Percentiles rank a stretch among this genome's conserved stretches.
phyloP scores from a whole-genome alignment of 2,329 filamentous ascomycete species.

The Rhynchosporium graminicola region DNA sequence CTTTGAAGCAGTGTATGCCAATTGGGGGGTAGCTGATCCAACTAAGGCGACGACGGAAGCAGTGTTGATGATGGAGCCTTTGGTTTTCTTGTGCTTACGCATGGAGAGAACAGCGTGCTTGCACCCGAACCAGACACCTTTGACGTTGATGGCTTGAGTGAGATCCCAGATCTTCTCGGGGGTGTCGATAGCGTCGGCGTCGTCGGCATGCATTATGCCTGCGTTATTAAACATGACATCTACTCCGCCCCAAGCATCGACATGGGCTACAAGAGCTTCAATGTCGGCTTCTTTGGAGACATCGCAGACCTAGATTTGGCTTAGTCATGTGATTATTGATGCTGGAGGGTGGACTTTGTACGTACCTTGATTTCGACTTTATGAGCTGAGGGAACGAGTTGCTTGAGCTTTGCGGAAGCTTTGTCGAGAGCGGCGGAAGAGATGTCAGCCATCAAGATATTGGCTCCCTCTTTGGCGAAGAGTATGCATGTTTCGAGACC shows the following conservation, averaged over 20 bases:
- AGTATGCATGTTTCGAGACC: conserved; percentile 74
- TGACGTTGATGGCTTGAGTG: conserved; percentile 75
- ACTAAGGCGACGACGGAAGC: conserved; percentile 73
- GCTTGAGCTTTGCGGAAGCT: conserved; percentile 59
- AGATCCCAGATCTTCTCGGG: conserved; percentile 76
- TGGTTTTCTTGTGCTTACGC: conserved; percentile 65
- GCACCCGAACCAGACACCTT: conserved; percentile 76
- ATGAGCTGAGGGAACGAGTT: conserved; percentile 53
- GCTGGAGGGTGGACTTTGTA: neutral
- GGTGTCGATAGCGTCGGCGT: conserved; percentile 65
- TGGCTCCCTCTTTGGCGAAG: conserved; percentile 70
- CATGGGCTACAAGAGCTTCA: conserved; percentile 57
- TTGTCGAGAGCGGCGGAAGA: conserved; percentile 64
- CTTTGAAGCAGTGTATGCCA: conserved; percentile 77
- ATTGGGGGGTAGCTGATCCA: conserved; percentile 69
- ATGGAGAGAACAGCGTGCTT: conserved; percentile 72
- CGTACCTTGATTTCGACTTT: conserved; percentile 50
- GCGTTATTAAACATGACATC: conserved; percentile 82
- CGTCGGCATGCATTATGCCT: conserved; percentile 73
- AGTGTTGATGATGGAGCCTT: conserved; percentile 72
- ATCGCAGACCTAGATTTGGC: conserved; percentile 51
- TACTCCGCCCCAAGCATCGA: conserved; percentile 69
- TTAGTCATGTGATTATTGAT: conserved; percentile 16
- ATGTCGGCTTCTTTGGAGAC: conserved; percentile 70
- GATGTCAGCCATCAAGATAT: conserved; percentile 71